Evolutionary conservation across 257 asterid genomes (phyloP), one percentile per base, ranked within the genome.

Genomic region (Plectranthus barbatus): DNA sequence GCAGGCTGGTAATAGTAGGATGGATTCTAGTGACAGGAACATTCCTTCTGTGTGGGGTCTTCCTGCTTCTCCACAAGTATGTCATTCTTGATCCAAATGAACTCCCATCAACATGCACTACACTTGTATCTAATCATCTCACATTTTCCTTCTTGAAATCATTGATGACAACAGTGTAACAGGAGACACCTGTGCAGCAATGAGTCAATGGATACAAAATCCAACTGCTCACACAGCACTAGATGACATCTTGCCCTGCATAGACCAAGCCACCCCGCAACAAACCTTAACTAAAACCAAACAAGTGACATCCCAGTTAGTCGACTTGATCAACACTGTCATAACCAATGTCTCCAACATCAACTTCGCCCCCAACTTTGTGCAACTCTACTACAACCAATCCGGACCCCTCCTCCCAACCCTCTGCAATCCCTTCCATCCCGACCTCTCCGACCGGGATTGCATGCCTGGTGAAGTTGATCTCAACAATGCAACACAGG

Each of bases 11-110:
- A 71, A 60, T 83, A 59, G 41, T 60, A 44, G 96, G 93, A 50
- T 91, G 98, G 98, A 84, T 91, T 81, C 86, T 91, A 19, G 94
- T 91, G 67, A 80, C 96, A 0, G 94, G 78, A 53, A 83, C 95
- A 23, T 88, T 91, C 80, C 72, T 88, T 74, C 69, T 91, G 37
- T 88, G 93, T 42, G 98, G 95, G 70, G 39, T 86, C 53, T 91
- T 88, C 72, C 92, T 91, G 37, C 75, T 89, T 56, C 95, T 91
- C 73, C 98, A 88, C 84, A 86, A 91, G 96, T 88, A 77, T 13
- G 79, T 2, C 6, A 12, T 58, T 31, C 36, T 31, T 31, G 36
- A 31, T 31, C 36, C 7, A 3, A 31, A 31, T 4, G 4, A 23
- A 23, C 29, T 23, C 29, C 4, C 4, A 23, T 31, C 36, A 31